Evolutionary conservation across 208 protist genomes (phyloP), one percentile per base, ranked within the genome.

Genomic region (Acanthamoeba healyi): DNA sequence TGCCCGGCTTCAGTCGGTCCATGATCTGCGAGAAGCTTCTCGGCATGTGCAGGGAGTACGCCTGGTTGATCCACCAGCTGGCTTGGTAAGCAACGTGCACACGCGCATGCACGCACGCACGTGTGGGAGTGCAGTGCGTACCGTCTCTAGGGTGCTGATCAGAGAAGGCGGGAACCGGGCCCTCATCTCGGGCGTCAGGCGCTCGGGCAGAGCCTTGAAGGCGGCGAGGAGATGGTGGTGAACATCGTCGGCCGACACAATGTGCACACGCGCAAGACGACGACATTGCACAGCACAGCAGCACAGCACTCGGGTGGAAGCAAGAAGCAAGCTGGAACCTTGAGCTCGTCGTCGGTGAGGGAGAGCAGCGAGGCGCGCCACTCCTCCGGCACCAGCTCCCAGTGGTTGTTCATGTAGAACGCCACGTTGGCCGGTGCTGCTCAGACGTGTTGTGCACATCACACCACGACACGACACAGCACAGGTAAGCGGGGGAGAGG

Each of bases 341-440:
- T 63, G 84, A 91, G 84, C n/a, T 91, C 56, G 36, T 91, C 56
- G 24, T 91, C 56, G 12, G 84, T 72, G 49, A 91, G 84, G 17
- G 32, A 36, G 54, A 72, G 84, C 54, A 91, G 36, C 5, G 84
- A 24, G 19, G 34, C 22, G 1, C 84, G 84, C 84, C 84, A 91
- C 56, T 91, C 84, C 56, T 63, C 56, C 3, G 84, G 84, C 38
- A 91, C 56, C 56, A 63, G 49, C 29, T 91, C 56, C 84, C 84
- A 91, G 14, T 72, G 84, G 38, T 70, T 36, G 84, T 91, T 91
- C 56, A 72, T 72, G 40, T 72, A 91, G 38, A 91, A 91, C 26
- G 84, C 49, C 3, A 91, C 58, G 56, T 91, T 91, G 49, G 56
- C 38, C 24, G 84, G 56, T 6, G 63, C 84, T 91, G 54, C n/a